Evolutionary conservation across 2,329 filamentous ascomycete genomes (phyloP).

Genomic region (Lizonia empirigonia): DNA sequence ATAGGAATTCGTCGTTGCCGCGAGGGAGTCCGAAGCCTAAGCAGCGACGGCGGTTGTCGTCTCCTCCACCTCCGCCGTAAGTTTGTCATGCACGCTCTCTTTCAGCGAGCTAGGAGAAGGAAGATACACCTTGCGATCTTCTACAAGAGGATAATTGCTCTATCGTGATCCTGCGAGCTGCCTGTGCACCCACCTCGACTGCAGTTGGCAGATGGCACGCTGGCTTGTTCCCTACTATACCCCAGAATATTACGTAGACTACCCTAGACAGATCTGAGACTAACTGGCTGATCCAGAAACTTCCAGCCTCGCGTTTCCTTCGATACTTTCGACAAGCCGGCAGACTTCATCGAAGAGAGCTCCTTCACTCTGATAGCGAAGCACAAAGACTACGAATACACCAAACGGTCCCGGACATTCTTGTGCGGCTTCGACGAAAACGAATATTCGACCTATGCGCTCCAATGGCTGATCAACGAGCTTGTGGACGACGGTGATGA

Average conservation of each 20-base stretch:
- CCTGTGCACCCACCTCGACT: too few species aligned
- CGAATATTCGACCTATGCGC: constrained; percentile 86
- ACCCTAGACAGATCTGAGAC: background rate
- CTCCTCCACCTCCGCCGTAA: constrained; percentile 51
- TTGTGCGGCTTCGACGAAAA: constrained; percentile 91
- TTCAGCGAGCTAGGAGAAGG: background rate
- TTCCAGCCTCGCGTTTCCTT: constrained; percentile 75
- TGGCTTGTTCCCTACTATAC: too few species aligned
- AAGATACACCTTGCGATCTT: too few species aligned
- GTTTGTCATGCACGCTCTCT: constrained; percentile 17
- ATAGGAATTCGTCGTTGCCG: constrained; percentile 38
- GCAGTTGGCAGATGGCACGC: too few species aligned
- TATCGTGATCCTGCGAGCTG: too few species aligned
- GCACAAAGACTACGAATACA: constrained; percentile 83
- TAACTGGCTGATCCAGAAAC: constrained; percentile 52
- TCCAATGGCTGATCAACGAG: constrained; percentile 91
- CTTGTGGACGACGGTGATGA: constrained; percentile 93
- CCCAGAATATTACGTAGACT: too few species aligned
- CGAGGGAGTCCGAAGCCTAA: constrained; percentile 42
- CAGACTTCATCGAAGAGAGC: constrained; percentile 61
- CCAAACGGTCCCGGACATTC: constrained; percentile 82
- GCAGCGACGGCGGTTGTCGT: constrained; percentile 46
- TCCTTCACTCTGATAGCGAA: constrained; percentile 84
- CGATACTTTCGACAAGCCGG: constrained; percentile 72
- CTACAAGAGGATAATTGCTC: too few species aligned